These are phyloP conservation scores for Ambispora gerdemannii DNA, from an alignment of 192 early-diverging fungal species.

Conservation along the genomic window DNA sequence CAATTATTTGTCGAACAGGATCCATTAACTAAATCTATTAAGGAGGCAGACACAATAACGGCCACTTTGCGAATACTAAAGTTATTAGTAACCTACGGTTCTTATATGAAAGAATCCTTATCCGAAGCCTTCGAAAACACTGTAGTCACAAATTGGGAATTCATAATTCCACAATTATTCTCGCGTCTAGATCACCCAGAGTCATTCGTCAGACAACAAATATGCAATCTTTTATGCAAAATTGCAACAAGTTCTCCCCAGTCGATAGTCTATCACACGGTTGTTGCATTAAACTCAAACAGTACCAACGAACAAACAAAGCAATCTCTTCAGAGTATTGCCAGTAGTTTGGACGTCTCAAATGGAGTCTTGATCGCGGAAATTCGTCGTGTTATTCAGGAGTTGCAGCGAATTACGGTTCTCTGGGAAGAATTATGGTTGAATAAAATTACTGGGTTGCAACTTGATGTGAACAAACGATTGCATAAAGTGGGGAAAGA, in stretches of 20 bases:
- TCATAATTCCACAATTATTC: conserved; percentile 74
- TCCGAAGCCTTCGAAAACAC: conserved; percentile 38
- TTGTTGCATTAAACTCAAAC: conserved; percentile 51
- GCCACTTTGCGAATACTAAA: conserved; percentile 61
- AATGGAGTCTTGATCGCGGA: conserved; percentile 51
- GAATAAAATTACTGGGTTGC: conserved; percentile 58
- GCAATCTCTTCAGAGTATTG: conserved; percentile 39
- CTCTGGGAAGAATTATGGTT: conserved; percentile 82
- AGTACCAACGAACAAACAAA: conserved; percentile 43
- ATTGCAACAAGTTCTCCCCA: conserved; percentile 63
- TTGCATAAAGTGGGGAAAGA: conserved; percentile 58
- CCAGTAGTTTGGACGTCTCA: conserved; percentile 34
- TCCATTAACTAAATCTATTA: conserved; percentile 28
- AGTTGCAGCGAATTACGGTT: conserved; percentile 68
- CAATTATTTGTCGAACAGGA: background rate
- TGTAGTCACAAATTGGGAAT: conserved; percentile 54
- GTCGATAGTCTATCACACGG: conserved; percentile 62
- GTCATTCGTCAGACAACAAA: conserved; percentile 47
- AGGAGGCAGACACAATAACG: conserved; percentile 47
- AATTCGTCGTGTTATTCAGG: conserved; percentile 53
- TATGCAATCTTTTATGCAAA: conserved; percentile 54
- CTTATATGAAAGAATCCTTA: conserved; percentile 47
- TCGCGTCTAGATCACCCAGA: conserved; percentile 66
- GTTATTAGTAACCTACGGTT: conserved; percentile 61
- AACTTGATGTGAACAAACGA: conserved; percentile 54